Evolutionary conservation across 2,329 filamentous ascomycete genomes (phyloP).

Genomic region (Fusarium penzigii): DNA sequence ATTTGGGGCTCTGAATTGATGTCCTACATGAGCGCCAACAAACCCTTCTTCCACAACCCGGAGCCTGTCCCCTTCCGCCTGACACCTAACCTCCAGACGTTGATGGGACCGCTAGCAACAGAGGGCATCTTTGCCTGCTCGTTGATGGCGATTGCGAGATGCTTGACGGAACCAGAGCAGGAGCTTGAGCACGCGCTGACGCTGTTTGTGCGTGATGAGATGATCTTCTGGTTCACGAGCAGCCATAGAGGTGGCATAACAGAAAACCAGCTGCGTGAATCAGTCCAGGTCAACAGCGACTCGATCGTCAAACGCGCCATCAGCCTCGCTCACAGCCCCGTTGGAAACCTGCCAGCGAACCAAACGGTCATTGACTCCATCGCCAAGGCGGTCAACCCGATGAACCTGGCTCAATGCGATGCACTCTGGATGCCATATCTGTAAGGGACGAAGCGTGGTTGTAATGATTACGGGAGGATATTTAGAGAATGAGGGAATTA

Average conservation of each 20-base stretch:
- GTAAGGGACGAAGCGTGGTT: conserved; percentile 42
- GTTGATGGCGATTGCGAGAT: conserved; percentile 94
- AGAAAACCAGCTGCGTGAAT: conserved; percentile 72
- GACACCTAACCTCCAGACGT: conserved; percentile 90
- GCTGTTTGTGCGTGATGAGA: conserved; percentile 95
- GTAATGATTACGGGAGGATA: conserved; percentile 1
- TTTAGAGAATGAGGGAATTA: conserved; percentile 3
- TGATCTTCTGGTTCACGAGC: conserved; percentile 94
- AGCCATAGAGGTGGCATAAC: conserved; percentile 60
- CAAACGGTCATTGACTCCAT: conserved; percentile 96
- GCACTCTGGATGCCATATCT: conserved; percentile 97
- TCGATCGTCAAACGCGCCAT: conserved; percentile 89
- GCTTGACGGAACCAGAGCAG: conserved; percentile 82
- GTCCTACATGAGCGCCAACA: conserved; percentile 76
- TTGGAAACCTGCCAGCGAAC: conserved; percentile 85
- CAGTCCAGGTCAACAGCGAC: conserved; percentile 84
- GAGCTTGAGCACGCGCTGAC: conserved; percentile 95
- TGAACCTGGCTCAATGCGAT: conserved; percentile 85
- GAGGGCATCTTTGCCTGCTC: conserved; percentile 96
- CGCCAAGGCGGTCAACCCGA: conserved; percentile 88
- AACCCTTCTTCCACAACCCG: conserved; percentile 93
- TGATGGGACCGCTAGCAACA: conserved; percentile 94
- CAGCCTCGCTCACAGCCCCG: conserved; percentile 76
- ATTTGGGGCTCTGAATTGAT: conserved; percentile 97
- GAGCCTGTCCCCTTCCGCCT: conserved; percentile 97